Conservation (phyloP, 1,139 yeast species). For the Suhomyces chickasaworum region DNA sequence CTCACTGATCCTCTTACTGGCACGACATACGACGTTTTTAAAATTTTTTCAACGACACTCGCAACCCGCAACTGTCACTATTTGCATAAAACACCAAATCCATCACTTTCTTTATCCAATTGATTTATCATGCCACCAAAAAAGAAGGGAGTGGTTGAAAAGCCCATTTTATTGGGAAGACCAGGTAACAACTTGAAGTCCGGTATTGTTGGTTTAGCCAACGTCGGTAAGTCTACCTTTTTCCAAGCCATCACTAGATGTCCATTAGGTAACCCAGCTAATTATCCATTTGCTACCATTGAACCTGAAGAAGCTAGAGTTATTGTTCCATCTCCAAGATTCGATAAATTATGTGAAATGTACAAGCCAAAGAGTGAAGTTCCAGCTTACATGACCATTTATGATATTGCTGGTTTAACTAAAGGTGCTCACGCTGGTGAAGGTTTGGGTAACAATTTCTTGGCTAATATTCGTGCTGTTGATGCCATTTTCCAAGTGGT, state of each 20-base stretch:
- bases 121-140: constrained; percentile 78
- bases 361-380: constrained; percentile 86
- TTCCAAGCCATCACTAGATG: constrained; percentile 87
- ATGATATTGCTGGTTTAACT: constrained; percentile 97
- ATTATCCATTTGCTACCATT: constrained; percentile 97
- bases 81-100: not conserved
- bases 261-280: constrained; percentile 97
- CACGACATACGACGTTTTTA: constrained; percentile 11
- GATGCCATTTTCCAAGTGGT: constrained; percentile 98
- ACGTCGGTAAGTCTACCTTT: constrained; percentile 93
- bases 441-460: constrained; percentile 97
- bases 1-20: too few relatives aligned
- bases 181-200: constrained; percentile 97
- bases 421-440: constrained; percentile 98
- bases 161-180: constrained; percentile 90
- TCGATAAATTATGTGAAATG: constrained; percentile 69
- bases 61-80: constrained; percentile 9
- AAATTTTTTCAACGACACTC: constrained; percentile 10
- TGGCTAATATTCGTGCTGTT: constrained; percentile 96
- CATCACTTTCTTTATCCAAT: constrained; percentile 9
- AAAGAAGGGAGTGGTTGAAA: constrained; percentile 81
- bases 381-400: constrained; percentile 91
- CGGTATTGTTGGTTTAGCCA: constrained; percentile 96
- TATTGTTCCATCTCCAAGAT: constrained; percentile 90
- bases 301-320: constrained; percentile 99